Evolutionary conservation across 768 basidiomycete species (phyloP).

Genomic region (Mycena galopus): DNA sequence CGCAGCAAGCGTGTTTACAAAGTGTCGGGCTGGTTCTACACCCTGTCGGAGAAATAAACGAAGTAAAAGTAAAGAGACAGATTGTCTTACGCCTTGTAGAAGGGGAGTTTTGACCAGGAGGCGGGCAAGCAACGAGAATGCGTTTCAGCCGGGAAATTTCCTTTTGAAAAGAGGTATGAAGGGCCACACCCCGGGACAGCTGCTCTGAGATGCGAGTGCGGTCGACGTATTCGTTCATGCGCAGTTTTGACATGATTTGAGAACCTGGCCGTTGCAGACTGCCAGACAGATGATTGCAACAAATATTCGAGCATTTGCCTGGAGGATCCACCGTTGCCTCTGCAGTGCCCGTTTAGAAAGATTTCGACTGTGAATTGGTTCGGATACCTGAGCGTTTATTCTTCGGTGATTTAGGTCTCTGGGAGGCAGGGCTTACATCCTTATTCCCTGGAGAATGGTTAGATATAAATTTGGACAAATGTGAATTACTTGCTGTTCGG

Average conservation of each 20-base stretch:
- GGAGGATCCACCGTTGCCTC: not conserved
- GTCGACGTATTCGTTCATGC: not conserved
- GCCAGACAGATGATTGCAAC: conserved; percentile 10
- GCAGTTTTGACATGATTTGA: not conserved
- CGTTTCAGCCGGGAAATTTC: conserved; percentile 24
- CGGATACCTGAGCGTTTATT: conserved; percentile 1
- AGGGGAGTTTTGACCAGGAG: not conserved
- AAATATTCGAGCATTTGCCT: conserved; percentile 14
- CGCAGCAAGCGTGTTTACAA: conserved; percentile 27
- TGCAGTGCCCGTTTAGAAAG: not conserved
- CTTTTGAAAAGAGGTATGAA: not conserved
- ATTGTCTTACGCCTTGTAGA: not conserved
- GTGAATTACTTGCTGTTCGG: not conserved
- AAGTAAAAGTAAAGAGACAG: not conserved
- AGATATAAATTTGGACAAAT: not conserved
- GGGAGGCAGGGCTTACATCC: not conserved
- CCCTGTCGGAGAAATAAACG: not conserved
- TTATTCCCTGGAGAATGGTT: not conserved
- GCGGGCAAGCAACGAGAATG: conserved; percentile 18
- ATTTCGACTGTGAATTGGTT: not conserved
- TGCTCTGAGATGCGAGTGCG: conserved; percentile 1
- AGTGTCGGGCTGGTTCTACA: not conserved
- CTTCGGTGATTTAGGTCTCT: not conserved
- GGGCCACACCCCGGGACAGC: conserved; percentile 7
- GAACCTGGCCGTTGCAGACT: not conserved